Percentiles rank a stretch among this genome's conserved stretches.
These are phyloP conservation scores for Pythium apleroticum DNA, from an alignment of 352 stramenopile species.

Conservation along the genomic window DNA sequence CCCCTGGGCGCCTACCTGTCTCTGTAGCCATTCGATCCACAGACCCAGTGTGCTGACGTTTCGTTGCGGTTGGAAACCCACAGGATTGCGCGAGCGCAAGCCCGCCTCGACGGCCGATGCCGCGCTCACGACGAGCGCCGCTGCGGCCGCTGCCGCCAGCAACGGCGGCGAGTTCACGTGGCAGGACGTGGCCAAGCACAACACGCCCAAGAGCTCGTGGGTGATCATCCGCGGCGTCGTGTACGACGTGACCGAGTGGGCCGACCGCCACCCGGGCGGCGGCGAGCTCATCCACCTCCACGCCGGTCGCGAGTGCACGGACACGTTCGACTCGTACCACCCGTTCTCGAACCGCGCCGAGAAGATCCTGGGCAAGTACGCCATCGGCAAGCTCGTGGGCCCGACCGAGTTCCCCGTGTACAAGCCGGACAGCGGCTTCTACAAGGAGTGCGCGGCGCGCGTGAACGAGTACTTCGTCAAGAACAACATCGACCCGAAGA, in stretches of 20 bases:
- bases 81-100: slow-evolving; percentile 66
- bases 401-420: slow-evolving; percentile 87
- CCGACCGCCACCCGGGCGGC: slow-evolving; percentile 81
- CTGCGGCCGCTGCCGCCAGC: slow-evolving; percentile 5
- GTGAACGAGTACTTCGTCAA: slow-evolving; percentile 89
- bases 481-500: slow-evolving; percentile 90
- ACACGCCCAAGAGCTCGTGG: slow-evolving; percentile 95
- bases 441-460: slow-evolving; percentile 81
- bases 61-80: background rate
- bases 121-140: slow-evolving; percentile 6
- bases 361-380: slow-evolving; percentile 84
- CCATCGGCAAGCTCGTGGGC: slow-evolving; percentile 78
- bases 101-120: slow-evolving; percentile 17
- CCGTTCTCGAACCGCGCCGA: slow-evolving; percentile 83
- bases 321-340: slow-evolving; percentile 92
- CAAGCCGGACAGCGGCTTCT: slow-evolving; percentile 91
- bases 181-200: slow-evolving; percentile 95
- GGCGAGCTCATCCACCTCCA: slow-evolving; percentile 80
- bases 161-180: slow-evolving; percentile 82
- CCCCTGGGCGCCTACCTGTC: too few relatives aligned
- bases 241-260: slow-evolving; percentile 92
- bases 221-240: slow-evolving; percentile 93
- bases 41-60: background rate
- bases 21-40: background rate
- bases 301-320: slow-evolving; percentile 77